Conservation (phyloP, 495 filamentous ascomycete species). For the Aspergillus leporis region DNA sequence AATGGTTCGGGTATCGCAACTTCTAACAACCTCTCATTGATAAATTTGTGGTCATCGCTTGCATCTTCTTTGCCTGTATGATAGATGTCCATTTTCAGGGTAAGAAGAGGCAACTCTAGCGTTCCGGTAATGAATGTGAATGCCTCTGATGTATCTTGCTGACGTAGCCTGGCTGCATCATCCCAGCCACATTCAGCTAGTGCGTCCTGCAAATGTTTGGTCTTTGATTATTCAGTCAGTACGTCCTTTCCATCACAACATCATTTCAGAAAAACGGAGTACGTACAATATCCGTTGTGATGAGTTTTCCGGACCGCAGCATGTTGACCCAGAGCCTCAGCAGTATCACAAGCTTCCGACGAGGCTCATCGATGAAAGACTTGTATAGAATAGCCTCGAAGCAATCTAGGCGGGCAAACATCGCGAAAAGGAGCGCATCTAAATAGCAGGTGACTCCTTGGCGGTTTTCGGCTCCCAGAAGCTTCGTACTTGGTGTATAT, state of each 20-base stretch:
- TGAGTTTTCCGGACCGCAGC: conserved; percentile 78
- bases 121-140: conserved; percentile 93
- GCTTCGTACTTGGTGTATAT: conserved; percentile 66
- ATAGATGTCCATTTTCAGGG: conserved; percentile 91
- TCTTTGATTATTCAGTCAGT: conserved; percentile 55
- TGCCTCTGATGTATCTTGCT: conserved; percentile 94
- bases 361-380: conserved; percentile 61
- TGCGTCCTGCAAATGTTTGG: conserved; percentile 75
- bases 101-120: conserved; percentile 82
- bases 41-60: conserved; percentile 87
- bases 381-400: conserved; percentile 90
- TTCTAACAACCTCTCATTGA: conserved; percentile 90
- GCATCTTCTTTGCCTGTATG: conserved; percentile 83
- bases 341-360: conserved; percentile 69
- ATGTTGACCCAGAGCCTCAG: conserved; percentile 92
- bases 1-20: conserved; percentile 68
- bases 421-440: conserved; percentile 90
- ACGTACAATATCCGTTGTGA: conserved; percentile 81
- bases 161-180: conserved; percentile 70
- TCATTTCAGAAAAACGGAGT: neutral
- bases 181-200: conserved; percentile 89
- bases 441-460: conserved; percentile 87
- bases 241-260: neutral
- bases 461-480: conserved; percentile 87
- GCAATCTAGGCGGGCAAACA: conserved; percentile 87